Evolutionary conservation across 2,329 filamentous ascomycete genomes (phyloP), one percentile per base, ranked within the genome.

Genomic region (Pseudofabraea citricarpa): DNA sequence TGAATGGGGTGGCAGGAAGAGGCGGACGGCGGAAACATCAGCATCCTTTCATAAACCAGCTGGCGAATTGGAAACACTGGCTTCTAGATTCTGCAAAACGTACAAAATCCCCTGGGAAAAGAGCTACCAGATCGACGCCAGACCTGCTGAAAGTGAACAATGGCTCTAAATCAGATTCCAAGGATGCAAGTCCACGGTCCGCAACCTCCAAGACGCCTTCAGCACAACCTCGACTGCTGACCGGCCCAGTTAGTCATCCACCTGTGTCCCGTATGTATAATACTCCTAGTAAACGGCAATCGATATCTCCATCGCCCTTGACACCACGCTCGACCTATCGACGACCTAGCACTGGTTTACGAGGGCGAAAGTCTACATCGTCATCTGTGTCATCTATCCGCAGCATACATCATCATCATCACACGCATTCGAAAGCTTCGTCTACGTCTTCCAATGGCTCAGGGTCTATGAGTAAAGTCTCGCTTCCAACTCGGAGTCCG

Each of bases 361-460:
- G 90, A 21, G 91, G 93, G 27, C 81, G 93, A 48, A 97, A 97
- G 63, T 97, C 91, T 1, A 98, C 93, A 0, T 96, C 90, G 0
- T 95, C 90, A 0, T 97, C 90, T 0, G 83, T 98, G 13, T 96
- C 90, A 1, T 95, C 90, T 0, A 84, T 98, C 45, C 84, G 93
- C 46, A 94, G 87, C 35, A 89, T 97, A 59, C 90, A 91, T 57
- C 87, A 90, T 53, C 85, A 89, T 52, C 82, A 85, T 41, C 87
- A 93, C 61, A 83, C 85, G 2, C 91, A 96, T 63, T 95, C 90
- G 18, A 97, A 97, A 65, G 90, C 93, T 0, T 95, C 88, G 0
- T 96, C 90, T 0, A 93, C 90, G 1, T 95, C 90, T 33, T 95
- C 86, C 5, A 85, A 83, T 47, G 83, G 81, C 18, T 84, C 85